Evolutionary conservation across 164 flowering plant genomes (phyloP).

Genomic region (Paratinospora sagittata): DNA sequence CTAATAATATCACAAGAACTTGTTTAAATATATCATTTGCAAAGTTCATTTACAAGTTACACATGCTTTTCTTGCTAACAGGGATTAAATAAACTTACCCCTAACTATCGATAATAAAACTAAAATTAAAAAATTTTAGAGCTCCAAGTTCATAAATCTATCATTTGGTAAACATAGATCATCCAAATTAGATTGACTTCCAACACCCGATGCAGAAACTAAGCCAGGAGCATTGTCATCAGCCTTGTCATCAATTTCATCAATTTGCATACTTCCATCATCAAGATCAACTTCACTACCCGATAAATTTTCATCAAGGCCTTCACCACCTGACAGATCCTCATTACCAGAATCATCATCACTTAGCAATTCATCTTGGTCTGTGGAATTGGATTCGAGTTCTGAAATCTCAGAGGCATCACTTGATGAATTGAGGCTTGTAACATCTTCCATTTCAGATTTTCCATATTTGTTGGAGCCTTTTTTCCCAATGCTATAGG

Average conservation of each 20-base stretch:
- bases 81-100: background rate
- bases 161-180: constrained; percentile 2
- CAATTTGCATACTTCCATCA: constrained; percentile 12
- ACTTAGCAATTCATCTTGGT: constrained; percentile 24
- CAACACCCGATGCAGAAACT: background rate
- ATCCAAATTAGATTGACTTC: constrained; percentile 1
- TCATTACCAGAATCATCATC: constrained; percentile 30
- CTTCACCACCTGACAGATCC: constrained; percentile 13
- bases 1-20: no score
- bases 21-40: background rate
- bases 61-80: background rate
- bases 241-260: background rate
- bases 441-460: constrained; percentile 2
- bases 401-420: constrained; percentile 19
- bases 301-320: constrained; percentile 10
- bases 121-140: background rate
- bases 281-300: constrained; percentile 30
- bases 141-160: constrained; percentile 1
- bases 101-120: background rate
- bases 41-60: background rate
- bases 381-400: constrained; percentile 15
- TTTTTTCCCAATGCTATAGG: constrained; percentile 28
- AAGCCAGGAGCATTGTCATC: background rate
- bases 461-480: constrained; percentile 12
- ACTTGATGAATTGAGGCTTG: constrained; percentile 10